Conservation (phyloP, 2,329 filamentous ascomycete species). For the Penicillium brevicompactum region DNA sequence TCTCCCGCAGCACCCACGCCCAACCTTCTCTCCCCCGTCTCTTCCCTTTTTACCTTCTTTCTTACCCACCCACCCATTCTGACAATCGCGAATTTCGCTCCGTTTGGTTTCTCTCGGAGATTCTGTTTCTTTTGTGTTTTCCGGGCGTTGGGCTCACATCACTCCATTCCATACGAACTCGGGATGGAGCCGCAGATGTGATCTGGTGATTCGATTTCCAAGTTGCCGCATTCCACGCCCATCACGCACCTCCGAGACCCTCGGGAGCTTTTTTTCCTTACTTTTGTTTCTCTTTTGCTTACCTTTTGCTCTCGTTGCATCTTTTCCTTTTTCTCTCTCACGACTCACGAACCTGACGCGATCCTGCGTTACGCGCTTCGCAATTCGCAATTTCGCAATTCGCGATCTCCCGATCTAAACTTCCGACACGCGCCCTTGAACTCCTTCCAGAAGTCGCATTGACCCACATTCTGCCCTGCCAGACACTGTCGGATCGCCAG, state of each 20-base stretch:
- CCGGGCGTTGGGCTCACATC: slow-evolving; percentile 21
- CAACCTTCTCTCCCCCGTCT: slow-evolving; percentile 17
- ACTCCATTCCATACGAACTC: slow-evolving; percentile 19
- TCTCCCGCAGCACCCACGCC: slow-evolving; percentile 7
- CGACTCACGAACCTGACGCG: slow-evolving; percentile 25
- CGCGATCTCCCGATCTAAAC: slow-evolving; percentile 1
- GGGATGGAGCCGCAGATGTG: slow-evolving; percentile 30
- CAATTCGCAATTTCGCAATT: slow-evolving; percentile 13
- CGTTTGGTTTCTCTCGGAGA: slow-evolving; percentile 1
- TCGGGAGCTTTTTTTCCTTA: slow-evolving; percentile 17
- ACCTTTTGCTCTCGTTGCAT: slow-evolving; percentile 19
- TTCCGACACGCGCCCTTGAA: slow-evolving; percentile 7
- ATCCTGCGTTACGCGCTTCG: slow-evolving; percentile 14
- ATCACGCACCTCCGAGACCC: slow-evolving; percentile 14
- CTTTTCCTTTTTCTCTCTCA: slow-evolving; percentile 17
- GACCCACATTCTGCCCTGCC: slow-evolving; percentile 10
- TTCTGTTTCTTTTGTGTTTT: slow-evolving; percentile 21
- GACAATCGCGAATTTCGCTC: slow-evolving; percentile 17
- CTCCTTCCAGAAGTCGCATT: slow-evolving; percentile 11
- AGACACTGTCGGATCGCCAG: slow-evolving; percentile 10
- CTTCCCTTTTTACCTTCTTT: slow-evolving; percentile 11
- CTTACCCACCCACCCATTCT: slow-evolving; percentile 13
- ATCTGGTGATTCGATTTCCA: slow-evolving; percentile 28
- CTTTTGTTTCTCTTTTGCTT: neutral
- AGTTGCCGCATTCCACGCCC: slow-evolving; percentile 27